These are phyloP conservation scores for Spathaspora sp. DNA, from an alignment of 805 yeast species.

Conservation along the genomic window DNA sequence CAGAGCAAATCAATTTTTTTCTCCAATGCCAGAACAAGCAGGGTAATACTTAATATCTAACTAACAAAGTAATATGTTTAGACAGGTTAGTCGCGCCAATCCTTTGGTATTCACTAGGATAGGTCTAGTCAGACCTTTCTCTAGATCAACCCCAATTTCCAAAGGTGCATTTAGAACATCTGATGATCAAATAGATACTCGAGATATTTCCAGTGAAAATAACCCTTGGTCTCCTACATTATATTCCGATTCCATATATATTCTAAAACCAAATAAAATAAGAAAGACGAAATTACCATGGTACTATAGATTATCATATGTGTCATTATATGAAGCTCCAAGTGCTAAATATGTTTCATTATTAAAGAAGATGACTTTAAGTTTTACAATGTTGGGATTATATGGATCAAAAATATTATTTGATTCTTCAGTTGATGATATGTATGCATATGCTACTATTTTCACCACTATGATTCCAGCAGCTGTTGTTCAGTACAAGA, in stretches of 20 bases:
- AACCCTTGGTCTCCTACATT: slow-evolving; percentile 46
- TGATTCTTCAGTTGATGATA: slow-evolving; percentile 50
- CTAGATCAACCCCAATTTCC: not conserved
- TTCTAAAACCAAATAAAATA: slow-evolving; percentile 39
- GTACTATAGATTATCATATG: slow-evolving; percentile 52
- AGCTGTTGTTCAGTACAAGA: slow-evolving; percentile 44
- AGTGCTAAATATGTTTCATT: slow-evolving; percentile 58
- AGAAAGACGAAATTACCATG: slow-evolving; percentile 46
- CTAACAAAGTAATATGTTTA: not conserved
- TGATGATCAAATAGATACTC: slow-evolving; percentile 38
- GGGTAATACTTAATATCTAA: not conserved
- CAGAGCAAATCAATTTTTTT: too few species aligned
- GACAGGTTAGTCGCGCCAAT: not conserved
- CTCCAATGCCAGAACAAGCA: not conserved
- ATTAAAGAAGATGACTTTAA: slow-evolving; percentile 58
- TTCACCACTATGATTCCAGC: slow-evolving; percentile 56
- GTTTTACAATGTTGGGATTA: slow-evolving; percentile 57
- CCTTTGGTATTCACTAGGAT: not conserved
- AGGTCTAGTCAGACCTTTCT: not conserved
- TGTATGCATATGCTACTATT: slow-evolving; percentile 42
- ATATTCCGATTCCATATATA: slow-evolving; percentile 40
- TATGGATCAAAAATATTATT: slow-evolving; percentile 59
- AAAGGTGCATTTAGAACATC: slow-evolving; percentile 17
- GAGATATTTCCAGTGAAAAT: slow-evolving; percentile 37
- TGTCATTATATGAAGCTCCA: slow-evolving; percentile 65